These are phyloP conservation scores for Pascua guehoae DNA, from an alignment of 1,284 basidiomycete genomes.

Conservation along the genomic window DNA sequence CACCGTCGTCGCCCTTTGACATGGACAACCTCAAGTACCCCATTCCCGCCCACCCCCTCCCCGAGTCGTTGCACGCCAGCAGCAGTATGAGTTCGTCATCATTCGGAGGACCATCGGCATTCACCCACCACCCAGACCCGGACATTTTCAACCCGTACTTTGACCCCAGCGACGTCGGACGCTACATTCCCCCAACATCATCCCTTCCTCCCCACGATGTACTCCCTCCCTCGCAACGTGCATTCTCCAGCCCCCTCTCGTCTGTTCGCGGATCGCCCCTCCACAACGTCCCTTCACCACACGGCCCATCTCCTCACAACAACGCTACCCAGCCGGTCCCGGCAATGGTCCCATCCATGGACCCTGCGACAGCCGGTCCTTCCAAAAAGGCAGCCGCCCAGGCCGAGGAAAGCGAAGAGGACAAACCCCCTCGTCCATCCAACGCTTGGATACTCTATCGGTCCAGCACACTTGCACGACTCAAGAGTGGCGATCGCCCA, in stretches of 20 bases:
- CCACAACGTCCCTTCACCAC: background rate
- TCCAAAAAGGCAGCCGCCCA: background rate
- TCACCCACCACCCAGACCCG: background rate
- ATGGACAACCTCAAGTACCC: background rate
- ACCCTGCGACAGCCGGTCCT: too few relatives aligned
- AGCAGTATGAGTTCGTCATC: background rate
- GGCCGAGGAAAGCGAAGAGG: background rate
- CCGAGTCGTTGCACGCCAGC: background rate
- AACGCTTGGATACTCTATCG: slow-evolving; percentile 94
- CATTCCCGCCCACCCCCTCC: background rate
- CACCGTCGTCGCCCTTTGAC: background rate
- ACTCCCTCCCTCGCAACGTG: background rate
- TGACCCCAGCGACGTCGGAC: background rate
- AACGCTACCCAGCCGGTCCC: background rate
- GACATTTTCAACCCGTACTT: background rate
- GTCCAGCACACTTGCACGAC: slow-evolving; percentile 56
- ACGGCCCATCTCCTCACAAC: background rate
- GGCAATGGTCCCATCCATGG: background rate
- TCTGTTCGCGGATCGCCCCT: background rate
- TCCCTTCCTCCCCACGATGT: background rate
- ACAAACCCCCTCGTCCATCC: slow-evolving; percentile 58
- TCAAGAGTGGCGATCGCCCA: slow-evolving; percentile 6
- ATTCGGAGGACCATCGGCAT: background rate
- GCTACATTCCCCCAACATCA: background rate
- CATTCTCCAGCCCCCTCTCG: background rate